A percentile compares a stretch with the other conserved stretches of the same genome.
These are phyloP conservation scores for Nidularia sp. DNA, from an alignment of 768 basidiomycete species.

Conservation along the genomic window DNA sequence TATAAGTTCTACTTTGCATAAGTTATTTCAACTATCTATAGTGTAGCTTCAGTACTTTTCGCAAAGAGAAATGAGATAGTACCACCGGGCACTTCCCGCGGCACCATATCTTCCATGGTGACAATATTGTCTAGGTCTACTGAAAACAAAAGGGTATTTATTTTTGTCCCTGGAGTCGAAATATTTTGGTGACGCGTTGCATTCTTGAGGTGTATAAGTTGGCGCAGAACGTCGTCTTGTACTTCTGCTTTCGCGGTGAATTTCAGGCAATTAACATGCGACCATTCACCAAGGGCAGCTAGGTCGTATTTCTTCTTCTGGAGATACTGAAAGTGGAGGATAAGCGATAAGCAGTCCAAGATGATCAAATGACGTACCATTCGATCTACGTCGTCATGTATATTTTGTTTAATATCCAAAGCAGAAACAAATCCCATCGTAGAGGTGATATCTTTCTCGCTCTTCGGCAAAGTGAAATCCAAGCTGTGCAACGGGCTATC, in stretches of 20 bases:
- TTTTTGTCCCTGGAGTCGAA: not conserved
- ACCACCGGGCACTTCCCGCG: slow-evolving; percentile 53
- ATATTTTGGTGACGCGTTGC: not conserved
- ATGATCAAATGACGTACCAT: slow-evolving; percentile 36
- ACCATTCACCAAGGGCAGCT: slow-evolving; percentile 77
- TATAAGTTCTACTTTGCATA: no score
- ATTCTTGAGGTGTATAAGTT: slow-evolving; percentile 25
- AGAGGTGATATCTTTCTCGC: slow-evolving; percentile 19
- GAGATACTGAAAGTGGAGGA: slow-evolving; percentile 41
- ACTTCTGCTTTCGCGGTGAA: slow-evolving; percentile 40
- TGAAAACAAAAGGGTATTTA: no score
- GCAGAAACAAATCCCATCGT: slow-evolving; percentile 59
- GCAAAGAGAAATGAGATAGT: slow-evolving; percentile 78
- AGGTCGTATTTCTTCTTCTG: slow-evolving; percentile 67
- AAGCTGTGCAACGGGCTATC: not conserved
- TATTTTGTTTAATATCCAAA: slow-evolving; percentile 49
- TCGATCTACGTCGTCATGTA: slow-evolving; percentile 43
- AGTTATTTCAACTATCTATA: not conserved
- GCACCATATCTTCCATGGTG: slow-evolving; percentile 24
- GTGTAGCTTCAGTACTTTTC: slow-evolving; percentile 30
- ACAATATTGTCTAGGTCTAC: slow-evolving; percentile 45
- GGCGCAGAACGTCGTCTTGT: slow-evolving; percentile 62
- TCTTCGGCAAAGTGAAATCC: slow-evolving; percentile 4
- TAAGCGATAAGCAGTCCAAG: no score
- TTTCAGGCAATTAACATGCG: slow-evolving; percentile 73